Evolutionary conservation across 805 yeast genomes (phyloP).

Genomic region (Hanseniaspora lindneri): DNA sequence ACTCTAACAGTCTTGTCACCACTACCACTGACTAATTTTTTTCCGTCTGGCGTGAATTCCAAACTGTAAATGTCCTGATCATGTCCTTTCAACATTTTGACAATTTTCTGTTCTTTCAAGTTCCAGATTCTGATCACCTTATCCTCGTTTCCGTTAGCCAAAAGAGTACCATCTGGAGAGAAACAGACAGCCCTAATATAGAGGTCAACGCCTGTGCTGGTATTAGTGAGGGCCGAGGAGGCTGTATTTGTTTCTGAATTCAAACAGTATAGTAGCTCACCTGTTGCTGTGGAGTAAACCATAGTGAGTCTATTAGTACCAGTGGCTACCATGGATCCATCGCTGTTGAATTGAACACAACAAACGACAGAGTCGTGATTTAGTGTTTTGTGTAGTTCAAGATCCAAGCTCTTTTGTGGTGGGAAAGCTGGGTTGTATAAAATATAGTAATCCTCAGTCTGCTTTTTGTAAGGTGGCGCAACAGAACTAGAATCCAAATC

Average conservation of each 20-base stretch:
- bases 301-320: constrained; percentile 95
- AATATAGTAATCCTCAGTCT: constrained; percentile 72
- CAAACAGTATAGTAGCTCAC: constrained; percentile 67
- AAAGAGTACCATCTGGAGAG: constrained; percentile 84
- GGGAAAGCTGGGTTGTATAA: constrained; percentile 75
- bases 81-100: constrained; percentile 80
- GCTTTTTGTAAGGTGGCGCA: constrained; percentile 66
- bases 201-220: constrained; percentile 33
- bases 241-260: constrained; percentile 32
- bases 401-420: constrained; percentile 54
- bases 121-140: constrained; percentile 93
- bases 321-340: constrained; percentile 86
- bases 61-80: constrained; percentile 95
- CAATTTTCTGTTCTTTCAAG: constrained; percentile 68
- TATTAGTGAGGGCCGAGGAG: constrained; percentile 27
- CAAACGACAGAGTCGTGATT: constrained; percentile 93
- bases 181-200: constrained; percentile 93
- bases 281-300: constrained; percentile 83
- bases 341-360: constrained; percentile 84
- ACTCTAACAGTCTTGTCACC: constrained; percentile 94
- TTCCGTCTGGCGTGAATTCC: constrained; percentile 89
- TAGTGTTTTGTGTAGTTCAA: constrained; percentile 76
- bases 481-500: constrained; percentile 72
- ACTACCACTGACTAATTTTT: constrained; percentile 84
- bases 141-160: constrained; percentile 92